Base-by-base conservation (phyloP, 1,139 yeast species). In the Yamadazyma blattariae region DNA sequence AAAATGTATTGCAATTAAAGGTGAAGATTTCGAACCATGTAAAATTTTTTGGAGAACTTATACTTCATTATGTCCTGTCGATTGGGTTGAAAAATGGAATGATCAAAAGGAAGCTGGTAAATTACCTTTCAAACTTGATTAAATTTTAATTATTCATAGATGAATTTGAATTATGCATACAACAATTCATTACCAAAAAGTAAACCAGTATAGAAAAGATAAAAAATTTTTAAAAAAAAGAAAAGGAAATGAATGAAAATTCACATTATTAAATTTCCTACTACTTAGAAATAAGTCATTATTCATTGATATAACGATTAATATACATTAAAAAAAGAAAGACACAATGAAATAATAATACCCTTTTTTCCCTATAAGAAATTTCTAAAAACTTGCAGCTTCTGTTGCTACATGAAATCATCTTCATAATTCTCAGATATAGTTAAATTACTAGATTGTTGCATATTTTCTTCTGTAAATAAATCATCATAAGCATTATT, bases 21-120 rank as follows among this genome's bases (percentile, higher is more conserved):
- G 98, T 60, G 97, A 92, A 71, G 97, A 90, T 47, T 92, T 92
- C 59, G 96, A 90, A 57, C 97, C 97, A 59, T 92, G 98, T 71
- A 78, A 89, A 70, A 89, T 87, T 52, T 92, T 92, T 74, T 87
- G 79, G 82, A 84, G 81, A 69, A 87, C 97, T 41, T 92, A 77
- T 76, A 78, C 84, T 53, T 78, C 97, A 25, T 75, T 92, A 61
- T 92, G 98, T 71, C 98, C 98, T 44, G 74, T 79, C 38, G 82
- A 82, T 56, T 89, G 97, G 97, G 77, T 85, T 52, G 95, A 83
- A 61, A 87, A 74, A 67, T 92, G 97, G 97, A 94, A 92, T 61
- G 96, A 83, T 56, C 96, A 89, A 75, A 87, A 97, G 71, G 79
- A 61, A 46, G 71, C 74, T 38, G 75, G 78, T 49, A 67, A 61